Base-by-base conservation (phyloP, 2,329 filamentous ascomycete genomes). In the Trichoderma breve region DNA sequence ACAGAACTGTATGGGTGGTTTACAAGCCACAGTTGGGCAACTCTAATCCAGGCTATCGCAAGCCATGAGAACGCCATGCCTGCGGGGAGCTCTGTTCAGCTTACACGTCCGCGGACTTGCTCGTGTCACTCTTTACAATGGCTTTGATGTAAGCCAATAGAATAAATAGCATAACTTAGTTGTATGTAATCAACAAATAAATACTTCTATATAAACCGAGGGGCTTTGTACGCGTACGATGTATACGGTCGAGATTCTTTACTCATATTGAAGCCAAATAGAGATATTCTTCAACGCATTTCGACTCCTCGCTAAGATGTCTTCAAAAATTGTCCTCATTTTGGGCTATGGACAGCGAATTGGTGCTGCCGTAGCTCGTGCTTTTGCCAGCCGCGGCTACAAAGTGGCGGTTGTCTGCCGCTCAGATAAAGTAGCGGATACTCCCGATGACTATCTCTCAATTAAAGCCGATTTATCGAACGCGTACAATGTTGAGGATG, bases 381-480 rank as follows among this genome's bases (percentile, higher is more conserved):
- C 66, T 3, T 69, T 69, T 26, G 66, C 36, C 8, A 15, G 14
- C 15, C 24, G 43, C 11, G 66, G 66, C n/a, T 69, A 69, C 55
- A 69, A 61, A 21, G 36, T 69, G 15, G 66, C 66, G 1, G 55
- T 69, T 21, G 66, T 69, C 11, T 69, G 53, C 39, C 66, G 66
- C 7, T 51, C 66, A 32, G 28, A 47, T 9, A 47, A 61, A 26
- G 3, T 28, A 18, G 21, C 36, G 11, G 66, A 61, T 11, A 26
- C 36, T n/a, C 12, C 32, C 5, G 30, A 51, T 6, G 55, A 32
- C 2, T 69, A 69, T 24, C 36, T 69, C 0, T 61, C 53, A 21
- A 60, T 69, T 6, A 60, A 51, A 30, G 66, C 66, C 6, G 66
- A 69, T n/a, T 34, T 69, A 12, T 60, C 66, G 3, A 39, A 69